A percentile compares a stretch with the other conserved stretches of the same genome.
phyloP scores from a whole-genome alignment of 768 basidiomycete species.

The Thelephora ganbajun region DNA sequence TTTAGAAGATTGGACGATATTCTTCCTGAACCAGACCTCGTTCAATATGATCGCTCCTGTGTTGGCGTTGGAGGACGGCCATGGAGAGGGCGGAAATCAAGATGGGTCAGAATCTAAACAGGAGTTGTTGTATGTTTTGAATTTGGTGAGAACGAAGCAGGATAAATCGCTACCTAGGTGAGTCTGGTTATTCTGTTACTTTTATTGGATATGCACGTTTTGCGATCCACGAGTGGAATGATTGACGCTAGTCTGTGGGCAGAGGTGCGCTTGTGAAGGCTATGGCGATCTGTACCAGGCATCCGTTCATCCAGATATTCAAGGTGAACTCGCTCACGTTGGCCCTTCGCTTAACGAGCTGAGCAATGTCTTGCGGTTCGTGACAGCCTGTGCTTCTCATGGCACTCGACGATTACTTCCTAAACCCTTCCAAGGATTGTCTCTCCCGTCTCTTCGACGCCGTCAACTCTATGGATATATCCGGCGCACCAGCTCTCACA shows the following conservation, averaged over 20 bases:
- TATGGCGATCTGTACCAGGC: constrained; percentile 83
- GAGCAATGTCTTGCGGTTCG: no score
- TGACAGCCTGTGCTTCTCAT: constrained; percentile 79
- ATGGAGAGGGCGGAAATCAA: constrained; percentile 11
- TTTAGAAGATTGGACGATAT: constrained; percentile 94
- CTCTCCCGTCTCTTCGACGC: constrained; percentile 85
- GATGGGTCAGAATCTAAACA: constrained; percentile 5
- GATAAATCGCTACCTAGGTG: constrained; percentile 74
- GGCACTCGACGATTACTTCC: constrained; percentile 91
- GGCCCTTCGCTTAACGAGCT: no score
- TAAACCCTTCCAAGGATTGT: constrained; percentile 78
- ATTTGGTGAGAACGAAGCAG: constrained; percentile 83
- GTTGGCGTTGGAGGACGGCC: constrained; percentile 38
- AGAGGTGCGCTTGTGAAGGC: constrained; percentile 94
- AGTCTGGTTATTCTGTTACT: constrained; percentile 10
- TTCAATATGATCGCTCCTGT: constrained; percentile 81
- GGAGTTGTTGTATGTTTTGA: constrained; percentile 76
- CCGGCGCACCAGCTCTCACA: constrained; percentile 63
- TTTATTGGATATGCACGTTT: not conserved
- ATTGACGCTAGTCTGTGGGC: not conserved
- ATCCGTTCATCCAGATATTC: constrained; percentile 93
- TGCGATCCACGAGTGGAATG: not conserved
- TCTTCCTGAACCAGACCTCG: constrained; percentile 91
- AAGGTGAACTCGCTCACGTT: constrained; percentile 37
- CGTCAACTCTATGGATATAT: constrained; percentile 82